Conservation (phyloP, 1,284 basidiomycete species). For the Golubevia pallescens region DNA sequence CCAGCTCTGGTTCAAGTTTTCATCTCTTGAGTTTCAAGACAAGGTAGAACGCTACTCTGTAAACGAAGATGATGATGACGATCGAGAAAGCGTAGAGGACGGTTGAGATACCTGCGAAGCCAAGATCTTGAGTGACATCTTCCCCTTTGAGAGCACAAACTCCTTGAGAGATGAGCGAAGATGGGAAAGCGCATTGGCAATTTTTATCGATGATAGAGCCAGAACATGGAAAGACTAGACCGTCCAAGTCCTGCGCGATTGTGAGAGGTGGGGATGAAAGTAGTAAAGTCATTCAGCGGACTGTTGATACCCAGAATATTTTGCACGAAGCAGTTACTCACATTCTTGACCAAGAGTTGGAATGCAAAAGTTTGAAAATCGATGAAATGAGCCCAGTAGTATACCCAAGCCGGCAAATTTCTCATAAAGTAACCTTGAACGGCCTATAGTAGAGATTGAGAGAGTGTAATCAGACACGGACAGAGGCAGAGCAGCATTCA, state of each 20-base stretch:
- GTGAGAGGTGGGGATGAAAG: too few species aligned
- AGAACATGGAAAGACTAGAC: conserved; percentile 67
- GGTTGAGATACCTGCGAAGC: conserved; percentile 30
- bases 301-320: too few species aligned
- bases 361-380: conserved; percentile 20
- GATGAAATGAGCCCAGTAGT: conserved; percentile 69
- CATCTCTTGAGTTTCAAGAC: conserved; percentile 24
- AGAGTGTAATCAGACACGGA: not conserved
- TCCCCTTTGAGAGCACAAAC: conserved; percentile 55
- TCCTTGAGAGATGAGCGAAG: conserved; percentile 39
- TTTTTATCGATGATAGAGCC: conserved; percentile 41
- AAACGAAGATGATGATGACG: conserved; percentile 61
- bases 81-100: conserved; percentile 59
- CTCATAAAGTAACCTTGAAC: conserved; percentile 65
- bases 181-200: conserved; percentile 61
- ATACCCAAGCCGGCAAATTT: conserved; percentile 72
- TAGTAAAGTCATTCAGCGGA: conserved; percentile 12
- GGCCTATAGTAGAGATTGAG: too few species aligned
- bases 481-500: conserved; percentile 58
- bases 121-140: conserved; percentile 55
- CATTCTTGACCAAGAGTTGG: conserved; percentile 19
- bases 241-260: conserved; percentile 70
- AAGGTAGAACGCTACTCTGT: conserved; percentile 55
- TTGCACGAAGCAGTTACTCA: conserved; percentile 14
- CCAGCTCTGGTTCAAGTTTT: too few species aligned